These are phyloP conservation scores for Alternaria sp. DNA, from an alignment of 2,329 filamentous ascomycete genomes.

Conservation along the genomic window DNA sequence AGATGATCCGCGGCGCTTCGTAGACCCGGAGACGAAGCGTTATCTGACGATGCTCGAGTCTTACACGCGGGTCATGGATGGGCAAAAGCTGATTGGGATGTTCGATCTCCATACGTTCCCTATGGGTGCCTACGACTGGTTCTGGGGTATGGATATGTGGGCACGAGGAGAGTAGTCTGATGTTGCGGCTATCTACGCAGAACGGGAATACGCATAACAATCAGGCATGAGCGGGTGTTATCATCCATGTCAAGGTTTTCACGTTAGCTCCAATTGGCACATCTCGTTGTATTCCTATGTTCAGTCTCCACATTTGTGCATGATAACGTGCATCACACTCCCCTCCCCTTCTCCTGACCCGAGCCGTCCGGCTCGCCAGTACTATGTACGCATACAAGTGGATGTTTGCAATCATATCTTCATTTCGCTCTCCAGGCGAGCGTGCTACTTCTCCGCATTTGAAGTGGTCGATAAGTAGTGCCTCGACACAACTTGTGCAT, in stretches of 20 bases:
- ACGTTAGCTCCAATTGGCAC: too few species aligned
- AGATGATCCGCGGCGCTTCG: too few species aligned
- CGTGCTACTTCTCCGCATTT: neutral
- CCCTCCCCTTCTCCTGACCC: neutral
- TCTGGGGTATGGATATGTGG: neutral
- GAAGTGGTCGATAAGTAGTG: too few species aligned
- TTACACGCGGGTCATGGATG: neutral
- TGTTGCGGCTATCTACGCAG: too few species aligned
- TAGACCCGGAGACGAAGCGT: neutral
- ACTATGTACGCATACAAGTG: neutral
- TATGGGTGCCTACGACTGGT: too few species aligned
- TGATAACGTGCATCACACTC: neutral
- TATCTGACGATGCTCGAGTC: neutral
- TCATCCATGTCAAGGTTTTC: accelerated
- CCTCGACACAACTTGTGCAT: too few species aligned
- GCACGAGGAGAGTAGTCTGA: too few species aligned
- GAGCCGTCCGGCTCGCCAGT: neutral
- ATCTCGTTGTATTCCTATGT: neutral
- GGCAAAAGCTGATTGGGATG: too few species aligned
- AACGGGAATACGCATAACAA: too few species aligned
- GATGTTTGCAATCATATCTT: too few species aligned
- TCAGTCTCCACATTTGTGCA: neutral
- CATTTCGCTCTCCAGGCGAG: neutral
- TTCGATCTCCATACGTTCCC: too few species aligned
- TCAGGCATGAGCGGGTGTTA: neutral